Evolutionary conservation across 768 basidiomycete genomes (phyloP).

Genomic region (Mycena maculata): DNA sequence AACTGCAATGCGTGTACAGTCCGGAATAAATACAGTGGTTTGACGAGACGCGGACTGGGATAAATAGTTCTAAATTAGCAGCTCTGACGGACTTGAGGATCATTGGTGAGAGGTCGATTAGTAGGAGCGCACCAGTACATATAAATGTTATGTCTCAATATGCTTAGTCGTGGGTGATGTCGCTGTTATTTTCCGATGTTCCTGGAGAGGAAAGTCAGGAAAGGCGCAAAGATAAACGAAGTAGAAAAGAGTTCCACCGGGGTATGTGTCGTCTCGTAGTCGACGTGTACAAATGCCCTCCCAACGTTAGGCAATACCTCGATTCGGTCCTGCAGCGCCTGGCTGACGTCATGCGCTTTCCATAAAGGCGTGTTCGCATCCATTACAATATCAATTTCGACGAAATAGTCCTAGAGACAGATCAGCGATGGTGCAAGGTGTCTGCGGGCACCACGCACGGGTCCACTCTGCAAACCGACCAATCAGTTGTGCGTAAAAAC

Average conservation of each 20-base stretch:
- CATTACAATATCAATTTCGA: slow-evolving; percentile 97
- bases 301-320: slow-evolving; percentile 92
- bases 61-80: slow-evolving; percentile 1
- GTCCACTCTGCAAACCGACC: slow-evolving; percentile 67
- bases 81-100: neutral
- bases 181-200: slow-evolving; percentile 59
- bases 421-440: neutral
- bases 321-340: slow-evolving; percentile 88
- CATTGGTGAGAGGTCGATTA: neutral
- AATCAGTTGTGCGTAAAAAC: slow-evolving; percentile 14
- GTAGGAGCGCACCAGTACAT: neutral
- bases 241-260: slow-evolving; percentile 49
- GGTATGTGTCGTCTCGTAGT: slow-evolving; percentile 90
- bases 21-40: neutral
- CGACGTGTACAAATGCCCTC: slow-evolving; percentile 94
- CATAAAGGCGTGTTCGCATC: slow-evolving; percentile 87
- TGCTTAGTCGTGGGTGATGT: slow-evolving; percentile 29
- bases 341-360: slow-evolving; percentile 89
- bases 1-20: neutral
- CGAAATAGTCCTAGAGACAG: slow-evolving; percentile 79
- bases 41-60: neutral
- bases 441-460: slow-evolving; percentile 55
- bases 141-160: too few species aligned
- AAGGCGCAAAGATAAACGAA: slow-evolving; percentile 1
- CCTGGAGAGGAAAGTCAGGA: slow-evolving; percentile 44